Evolutionary conservation across 257 asterid species (phyloP).

Genomic region (Plantago elongata): DNA sequence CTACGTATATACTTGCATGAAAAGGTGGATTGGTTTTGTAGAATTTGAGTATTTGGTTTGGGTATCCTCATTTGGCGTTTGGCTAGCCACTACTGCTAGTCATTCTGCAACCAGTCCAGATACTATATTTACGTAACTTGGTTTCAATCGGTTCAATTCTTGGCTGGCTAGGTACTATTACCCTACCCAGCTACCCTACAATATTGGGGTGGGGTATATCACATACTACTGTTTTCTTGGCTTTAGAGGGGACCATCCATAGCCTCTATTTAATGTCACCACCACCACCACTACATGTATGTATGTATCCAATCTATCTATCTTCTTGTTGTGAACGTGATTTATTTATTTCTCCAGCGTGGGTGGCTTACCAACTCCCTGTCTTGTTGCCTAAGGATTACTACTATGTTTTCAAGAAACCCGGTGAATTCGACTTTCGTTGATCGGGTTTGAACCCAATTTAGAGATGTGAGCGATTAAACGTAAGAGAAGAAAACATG

Average conservation of each 20-base stretch:
- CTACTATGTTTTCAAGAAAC: too few relatives aligned
- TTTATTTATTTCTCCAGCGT: not conserved
- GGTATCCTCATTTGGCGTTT: conserved; percentile 22
- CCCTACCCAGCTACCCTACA: too few relatives aligned
- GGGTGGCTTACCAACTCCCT: conserved; percentile 9
- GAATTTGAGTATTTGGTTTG: not conserved
- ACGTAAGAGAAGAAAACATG: too few relatives aligned
- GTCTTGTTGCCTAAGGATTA: not conserved
- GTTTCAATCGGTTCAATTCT: too few relatives aligned
- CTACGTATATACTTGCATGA: conserved; percentile 1
- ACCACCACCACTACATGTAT: too few relatives aligned
- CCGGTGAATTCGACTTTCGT: too few relatives aligned
- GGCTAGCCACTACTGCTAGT: not conserved
- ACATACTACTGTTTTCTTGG: not conserved
- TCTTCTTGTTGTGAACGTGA: not conserved
- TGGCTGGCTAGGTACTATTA: too few relatives aligned
- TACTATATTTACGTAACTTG: too few relatives aligned
- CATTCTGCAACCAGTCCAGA: not conserved
- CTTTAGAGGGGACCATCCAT: conserved; percentile 5
- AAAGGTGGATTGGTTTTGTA: conserved; percentile 25
- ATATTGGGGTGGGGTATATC: too few relatives aligned
- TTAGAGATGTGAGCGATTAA: too few relatives aligned
- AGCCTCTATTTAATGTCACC: not conserved
- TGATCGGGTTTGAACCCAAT: too few relatives aligned
- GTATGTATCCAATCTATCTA: not conserved